phyloP scores from a whole-genome alignment of 2,329 filamentous ascomycete species.

The Curvularia verruculosa region DNA sequence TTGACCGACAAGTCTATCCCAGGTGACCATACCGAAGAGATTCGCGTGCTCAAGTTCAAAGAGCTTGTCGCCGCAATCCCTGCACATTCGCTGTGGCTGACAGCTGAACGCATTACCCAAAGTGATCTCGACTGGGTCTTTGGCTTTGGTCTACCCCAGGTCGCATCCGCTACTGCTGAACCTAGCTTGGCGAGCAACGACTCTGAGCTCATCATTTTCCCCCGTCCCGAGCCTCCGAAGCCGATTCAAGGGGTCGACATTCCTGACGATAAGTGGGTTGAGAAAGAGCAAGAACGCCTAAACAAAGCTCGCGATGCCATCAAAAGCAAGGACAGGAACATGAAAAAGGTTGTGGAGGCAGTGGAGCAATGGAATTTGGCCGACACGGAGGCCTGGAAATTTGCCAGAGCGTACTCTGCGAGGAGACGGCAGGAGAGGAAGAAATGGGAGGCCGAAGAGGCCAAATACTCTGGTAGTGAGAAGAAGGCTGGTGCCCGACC shows the following conservation, averaged over 20 bases:
- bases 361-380: slow-evolving; percentile 64
- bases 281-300: slow-evolving; percentile 63
- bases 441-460: slow-evolving; percentile 74
- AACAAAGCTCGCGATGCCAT: slow-evolving; percentile 56
- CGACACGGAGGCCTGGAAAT: slow-evolving; percentile 79
- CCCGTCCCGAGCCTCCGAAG: slow-evolving; percentile 54
- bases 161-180: slow-evolving; percentile 59
- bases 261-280: slow-evolving; percentile 60
- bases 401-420: slow-evolving; percentile 71
- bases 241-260: slow-evolving; percentile 58
- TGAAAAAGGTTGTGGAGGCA: slow-evolving; percentile 46
- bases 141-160: slow-evolving; percentile 77
- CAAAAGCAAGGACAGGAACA: slow-evolving; percentile 41
- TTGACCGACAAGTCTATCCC: slow-evolving; percentile 74
- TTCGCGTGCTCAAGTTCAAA: slow-evolving; percentile 77
- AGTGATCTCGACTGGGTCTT: slow-evolving; percentile 87
- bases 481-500: slow-evolving; percentile 57
- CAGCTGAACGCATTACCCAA: slow-evolving; percentile 68
- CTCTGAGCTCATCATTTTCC: slow-evolving; percentile 57
- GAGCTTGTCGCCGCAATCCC: slow-evolving; percentile 72
- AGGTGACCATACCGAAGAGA: slow-evolving; percentile 64
- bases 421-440: slow-evolving; percentile 66
- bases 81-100: slow-evolving; percentile 78
- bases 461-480: slow-evolving; percentile 67
- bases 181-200: slow-evolving; percentile 65